phyloP scores from a whole-genome alignment of 202 grass and related monocot species.

The Miscanthus sacchariflorus region DNA sequence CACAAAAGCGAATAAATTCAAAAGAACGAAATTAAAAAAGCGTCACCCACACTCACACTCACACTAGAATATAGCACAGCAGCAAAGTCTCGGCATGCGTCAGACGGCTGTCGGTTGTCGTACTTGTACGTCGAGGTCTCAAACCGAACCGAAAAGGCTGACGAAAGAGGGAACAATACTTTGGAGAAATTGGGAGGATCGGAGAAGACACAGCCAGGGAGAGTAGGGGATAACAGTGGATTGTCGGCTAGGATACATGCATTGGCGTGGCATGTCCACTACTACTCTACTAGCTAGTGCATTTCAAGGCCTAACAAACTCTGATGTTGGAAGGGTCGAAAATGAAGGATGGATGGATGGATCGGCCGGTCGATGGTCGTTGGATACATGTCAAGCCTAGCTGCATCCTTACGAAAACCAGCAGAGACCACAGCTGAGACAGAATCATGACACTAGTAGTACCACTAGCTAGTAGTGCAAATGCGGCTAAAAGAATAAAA shows the following conservation, averaged over 20 bases:
- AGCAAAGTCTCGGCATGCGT: neutral
- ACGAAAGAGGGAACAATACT: too few relatives aligned
- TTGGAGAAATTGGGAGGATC: neutral
- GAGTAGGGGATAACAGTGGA: neutral
- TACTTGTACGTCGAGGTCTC: too few relatives aligned
- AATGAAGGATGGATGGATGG: neutral
- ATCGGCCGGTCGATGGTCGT: neutral
- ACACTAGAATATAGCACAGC: neutral
- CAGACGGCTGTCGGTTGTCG: neutral
- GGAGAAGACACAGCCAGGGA: neutral
- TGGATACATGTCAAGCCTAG: neutral
- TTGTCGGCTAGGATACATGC: conserved; percentile 13
- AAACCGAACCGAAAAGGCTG: too few relatives aligned
- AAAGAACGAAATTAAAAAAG: neutral
- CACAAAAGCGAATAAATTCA: neutral
- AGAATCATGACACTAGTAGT: conserved; percentile 34
- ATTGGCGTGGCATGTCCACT: neutral
- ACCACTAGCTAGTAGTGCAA: neutral
- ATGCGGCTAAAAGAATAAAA: neutral
- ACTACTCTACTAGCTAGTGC: neutral
- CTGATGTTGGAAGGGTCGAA: conserved; percentile 54
- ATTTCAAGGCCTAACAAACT: conserved; percentile 73
- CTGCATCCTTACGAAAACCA: conserved; percentile 58
- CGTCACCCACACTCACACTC: neutral
- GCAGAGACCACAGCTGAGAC: neutral